Percentiles rank a stretch among this genome's conserved stretches.
phyloP scores from a whole-genome alignment of 345 rosid genomes.

The Citrus mangshanensis region DNA sequence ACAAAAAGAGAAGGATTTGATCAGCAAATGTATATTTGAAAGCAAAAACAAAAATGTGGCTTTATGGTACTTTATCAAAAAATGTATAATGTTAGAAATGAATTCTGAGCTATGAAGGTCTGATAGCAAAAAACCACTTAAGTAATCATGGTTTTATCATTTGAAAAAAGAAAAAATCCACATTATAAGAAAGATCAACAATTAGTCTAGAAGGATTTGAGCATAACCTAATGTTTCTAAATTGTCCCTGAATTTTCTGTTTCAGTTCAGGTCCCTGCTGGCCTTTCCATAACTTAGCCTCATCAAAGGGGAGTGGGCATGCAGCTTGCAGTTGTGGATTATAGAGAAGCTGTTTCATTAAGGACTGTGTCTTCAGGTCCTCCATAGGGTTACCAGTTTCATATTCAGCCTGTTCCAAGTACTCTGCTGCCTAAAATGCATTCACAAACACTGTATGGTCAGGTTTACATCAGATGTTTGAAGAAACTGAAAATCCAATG shows the following conservation, averaged over 20 bases:
- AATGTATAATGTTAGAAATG: neutral
- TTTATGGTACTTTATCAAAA: neutral
- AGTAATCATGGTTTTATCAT: neutral
- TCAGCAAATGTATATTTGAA: neutral
- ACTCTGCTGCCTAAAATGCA: conserved; percentile 57
- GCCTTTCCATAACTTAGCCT: conserved; percentile 96
- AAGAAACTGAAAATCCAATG: neutral
- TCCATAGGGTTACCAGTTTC: conserved; percentile 75
- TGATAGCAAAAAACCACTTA: neutral
- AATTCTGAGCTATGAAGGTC: neutral
- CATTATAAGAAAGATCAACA: neutral
- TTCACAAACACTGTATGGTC: neutral
- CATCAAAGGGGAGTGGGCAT: conserved; percentile 93
- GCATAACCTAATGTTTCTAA: conserved; percentile 83
- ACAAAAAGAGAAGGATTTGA: neutral
- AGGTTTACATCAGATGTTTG: neutral
- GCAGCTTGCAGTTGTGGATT: conserved; percentile 80
- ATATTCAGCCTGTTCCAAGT: conserved; percentile 87
- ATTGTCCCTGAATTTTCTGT: conserved; percentile 72
- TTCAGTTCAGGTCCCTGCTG: conserved; percentile 93
- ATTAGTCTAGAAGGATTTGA: conserved; percentile 11
- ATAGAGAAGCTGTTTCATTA: conserved; percentile 71
- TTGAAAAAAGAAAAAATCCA: neutral
- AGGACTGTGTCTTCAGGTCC: conserved; percentile 78
- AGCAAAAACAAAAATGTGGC: neutral